Evolutionary conservation across 306 rosid species (phyloP).

Genomic region (Canavalia gladiata): DNA sequence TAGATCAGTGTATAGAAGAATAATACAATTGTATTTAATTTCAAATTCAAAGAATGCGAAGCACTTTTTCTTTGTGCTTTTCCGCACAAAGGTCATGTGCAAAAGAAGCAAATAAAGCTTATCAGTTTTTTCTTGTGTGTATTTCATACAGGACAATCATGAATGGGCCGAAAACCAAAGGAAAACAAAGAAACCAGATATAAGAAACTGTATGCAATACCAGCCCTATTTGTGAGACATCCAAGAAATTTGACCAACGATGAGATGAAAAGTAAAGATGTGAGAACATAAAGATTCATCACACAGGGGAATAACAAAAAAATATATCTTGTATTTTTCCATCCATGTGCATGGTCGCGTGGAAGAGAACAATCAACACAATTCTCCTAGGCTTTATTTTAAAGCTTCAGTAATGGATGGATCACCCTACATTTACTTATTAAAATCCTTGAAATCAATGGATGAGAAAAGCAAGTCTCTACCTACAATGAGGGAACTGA

Average conservation of each 20-base stretch:
- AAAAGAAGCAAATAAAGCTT: constrained; percentile 6
- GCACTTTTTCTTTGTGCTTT: neutral
- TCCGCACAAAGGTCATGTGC: neutral
- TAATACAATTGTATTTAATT: neutral
- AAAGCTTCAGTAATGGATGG: neutral
- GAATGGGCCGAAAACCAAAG: neutral
- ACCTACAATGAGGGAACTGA: neutral
- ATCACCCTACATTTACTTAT: neutral
- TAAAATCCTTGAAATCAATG: neutral
- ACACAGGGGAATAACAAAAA: neutral
- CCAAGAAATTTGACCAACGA: neutral
- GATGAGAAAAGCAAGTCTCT: neutral
- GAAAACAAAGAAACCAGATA: constrained; percentile 7
- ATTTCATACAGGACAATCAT: neutral
- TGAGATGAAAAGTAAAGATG: neutral
- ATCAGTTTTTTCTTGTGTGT: neutral
- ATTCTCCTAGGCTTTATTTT: constrained; percentile 18
- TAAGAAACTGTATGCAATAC: neutral
- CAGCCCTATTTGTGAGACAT: neutral
- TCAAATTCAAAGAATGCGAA: constrained; percentile 17
- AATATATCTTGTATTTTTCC: neutral
- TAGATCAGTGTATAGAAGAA: neutral
- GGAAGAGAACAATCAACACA: constrained; percentile 12
- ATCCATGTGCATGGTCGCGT: constrained; percentile 8
- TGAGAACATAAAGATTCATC: constrained; percentile 1